phyloP scores from a whole-genome alignment of 1,284 basidiomycete species.

The Melampsora larici-populina region DNA sequence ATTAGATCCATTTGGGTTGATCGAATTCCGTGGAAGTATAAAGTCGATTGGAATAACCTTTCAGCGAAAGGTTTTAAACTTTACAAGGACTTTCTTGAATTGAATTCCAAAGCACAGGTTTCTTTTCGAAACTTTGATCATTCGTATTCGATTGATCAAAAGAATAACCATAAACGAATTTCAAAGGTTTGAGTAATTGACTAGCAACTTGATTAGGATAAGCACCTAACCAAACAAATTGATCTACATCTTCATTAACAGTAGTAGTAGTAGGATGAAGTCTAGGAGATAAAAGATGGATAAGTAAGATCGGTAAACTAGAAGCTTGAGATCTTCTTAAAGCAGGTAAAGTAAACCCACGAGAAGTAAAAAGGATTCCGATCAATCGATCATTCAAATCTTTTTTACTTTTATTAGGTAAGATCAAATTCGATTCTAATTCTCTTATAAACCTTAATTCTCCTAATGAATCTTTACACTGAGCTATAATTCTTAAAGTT shows the following conservation, averaged over 20 bases:
- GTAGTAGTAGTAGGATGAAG: background rate
- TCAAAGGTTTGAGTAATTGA: background rate
- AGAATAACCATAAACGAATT: background rate
- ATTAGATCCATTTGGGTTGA: background rate
- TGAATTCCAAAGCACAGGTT: background rate
- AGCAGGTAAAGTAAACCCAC: background rate
- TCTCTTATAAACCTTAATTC: background rate
- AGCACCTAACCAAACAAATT: background rate
- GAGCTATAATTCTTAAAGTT: background rate
- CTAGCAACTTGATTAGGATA: background rate
- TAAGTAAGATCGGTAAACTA: background rate
- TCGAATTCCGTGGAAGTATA: no score
- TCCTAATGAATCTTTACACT: background rate
- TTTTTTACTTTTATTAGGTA: background rate
- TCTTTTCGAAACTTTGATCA: background rate
- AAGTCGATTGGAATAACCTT: no score
- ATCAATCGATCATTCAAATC: background rate
- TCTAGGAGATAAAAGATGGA: conserved; percentile 1
- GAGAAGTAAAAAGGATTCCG: conserved; percentile 1
- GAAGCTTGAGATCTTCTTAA: background rate
- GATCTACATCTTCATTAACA: background rate
- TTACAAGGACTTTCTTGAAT: background rate
- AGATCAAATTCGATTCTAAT: background rate
- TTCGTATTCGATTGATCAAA: background rate
- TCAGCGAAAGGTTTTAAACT: background rate